These are phyloP conservation scores for Nicotiana otophora DNA, from an alignment of 257 asterid species.

Conservation along the genomic window DNA sequence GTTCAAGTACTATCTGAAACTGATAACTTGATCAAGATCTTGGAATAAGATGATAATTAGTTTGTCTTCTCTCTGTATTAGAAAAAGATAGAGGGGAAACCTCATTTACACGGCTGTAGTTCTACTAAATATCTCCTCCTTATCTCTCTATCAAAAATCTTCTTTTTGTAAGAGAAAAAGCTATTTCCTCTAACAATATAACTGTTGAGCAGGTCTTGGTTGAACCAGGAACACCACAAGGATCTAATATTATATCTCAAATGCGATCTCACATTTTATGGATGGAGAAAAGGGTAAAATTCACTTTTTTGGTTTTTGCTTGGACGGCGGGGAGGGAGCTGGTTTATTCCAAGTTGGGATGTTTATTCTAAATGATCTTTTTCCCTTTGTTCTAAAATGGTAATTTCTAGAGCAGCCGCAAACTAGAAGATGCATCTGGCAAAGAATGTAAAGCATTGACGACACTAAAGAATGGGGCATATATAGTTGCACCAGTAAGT, in stretches of 20 bases:
- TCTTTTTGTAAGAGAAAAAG: background rate
- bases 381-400: conserved; percentile 8
- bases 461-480: conserved; percentile 71
- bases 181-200: background rate
- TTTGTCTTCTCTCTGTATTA: too few relatives aligned
- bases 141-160: background rate
- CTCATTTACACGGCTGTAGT: background rate
- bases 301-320: background rate
- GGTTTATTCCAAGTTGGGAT: background rate
- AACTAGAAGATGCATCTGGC: conserved; percentile 40
- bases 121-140: background rate
- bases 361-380: background rate
- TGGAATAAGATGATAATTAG: background rate
- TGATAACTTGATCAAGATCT: background rate
- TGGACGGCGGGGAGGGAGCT: background rate
- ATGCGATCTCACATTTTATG: conserved; percentile 92
- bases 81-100: background rate
- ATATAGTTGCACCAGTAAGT: conserved; percentile 88
- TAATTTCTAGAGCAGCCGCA: conserved; percentile 57
- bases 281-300: conserved; percentile 88
- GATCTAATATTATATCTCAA: conserved; percentile 87
- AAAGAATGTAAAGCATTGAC: conserved; percentile 48
- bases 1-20: background rate
- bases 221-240: conserved; percentile 98
- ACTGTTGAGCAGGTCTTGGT: conserved; percentile 58